phyloP scores from a whole-genome alignment of 78 protist species.

The Dictyostelium purpureum region DNA sequence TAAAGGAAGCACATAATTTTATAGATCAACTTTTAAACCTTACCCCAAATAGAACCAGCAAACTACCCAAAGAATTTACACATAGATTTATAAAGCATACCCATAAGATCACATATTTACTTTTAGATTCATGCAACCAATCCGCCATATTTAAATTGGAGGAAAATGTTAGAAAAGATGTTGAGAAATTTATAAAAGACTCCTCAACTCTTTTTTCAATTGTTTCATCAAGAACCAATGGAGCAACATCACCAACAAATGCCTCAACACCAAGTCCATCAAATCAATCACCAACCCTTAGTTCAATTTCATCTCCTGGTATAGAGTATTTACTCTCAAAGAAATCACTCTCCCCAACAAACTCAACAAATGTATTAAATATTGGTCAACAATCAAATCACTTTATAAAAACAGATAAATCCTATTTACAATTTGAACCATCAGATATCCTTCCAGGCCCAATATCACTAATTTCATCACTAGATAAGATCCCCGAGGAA shows the following conservation, averaged over 20 bases:
- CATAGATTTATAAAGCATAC: constrained; percentile 26
- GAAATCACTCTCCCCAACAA: not conserved
- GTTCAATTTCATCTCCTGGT: not conserved
- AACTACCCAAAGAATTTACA: constrained; percentile 1
- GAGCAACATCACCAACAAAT: not conserved
- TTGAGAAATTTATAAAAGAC: not conserved
- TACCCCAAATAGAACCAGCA: not conserved
- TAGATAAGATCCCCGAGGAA: constrained; percentile 46
- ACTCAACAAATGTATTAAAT: not conserved
- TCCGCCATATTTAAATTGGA: not conserved
- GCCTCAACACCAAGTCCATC: constrained; percentile 20
- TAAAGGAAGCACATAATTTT: constrained; percentile 1
- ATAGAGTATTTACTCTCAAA: not conserved
- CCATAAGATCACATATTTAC: not conserved
- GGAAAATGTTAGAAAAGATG: not conserved
- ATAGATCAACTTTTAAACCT: not conserved
- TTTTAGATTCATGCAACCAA: not conserved
- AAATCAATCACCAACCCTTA: not conserved
- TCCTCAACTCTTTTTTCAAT: constrained; percentile 14
- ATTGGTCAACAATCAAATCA: not conserved
- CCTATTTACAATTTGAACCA: constrained; percentile 1
- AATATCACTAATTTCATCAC: constrained; percentile 27
- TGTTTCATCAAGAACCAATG: not conserved
- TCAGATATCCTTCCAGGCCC: constrained; percentile 21
- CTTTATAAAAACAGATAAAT: not conserved